These are phyloP conservation scores for Gossypium arboreum DNA, from an alignment of 345 rosid species.

Conservation along the genomic window DNA sequence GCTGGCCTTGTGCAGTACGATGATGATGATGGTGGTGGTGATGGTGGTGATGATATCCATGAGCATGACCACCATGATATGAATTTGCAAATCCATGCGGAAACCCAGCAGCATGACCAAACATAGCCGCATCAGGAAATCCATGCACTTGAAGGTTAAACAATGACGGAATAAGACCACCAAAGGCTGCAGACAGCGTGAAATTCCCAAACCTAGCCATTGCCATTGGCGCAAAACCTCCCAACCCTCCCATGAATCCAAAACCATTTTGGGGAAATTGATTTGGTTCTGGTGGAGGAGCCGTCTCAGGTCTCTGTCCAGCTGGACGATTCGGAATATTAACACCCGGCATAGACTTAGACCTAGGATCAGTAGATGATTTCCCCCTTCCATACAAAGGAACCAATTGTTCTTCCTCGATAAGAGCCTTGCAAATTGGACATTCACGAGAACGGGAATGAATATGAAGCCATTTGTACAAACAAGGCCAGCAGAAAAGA, in stretches of 20 bases:
- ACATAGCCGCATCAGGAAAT: constrained; percentile 71
- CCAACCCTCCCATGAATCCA: constrained; percentile 79
- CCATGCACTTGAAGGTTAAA: constrained; percentile 84
- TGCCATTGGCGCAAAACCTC: constrained; percentile 78
- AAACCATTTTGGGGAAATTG: constrained; percentile 66
- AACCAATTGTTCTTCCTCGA: constrained; percentile 85
- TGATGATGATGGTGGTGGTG: constrained; percentile 12
- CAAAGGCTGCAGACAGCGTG: constrained; percentile 74
- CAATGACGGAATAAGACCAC: constrained; percentile 78
- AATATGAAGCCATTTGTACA: constrained; percentile 85
- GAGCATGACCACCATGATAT: constrained; percentile 67
- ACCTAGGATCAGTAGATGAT: constrained; percentile 71
- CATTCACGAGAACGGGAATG: constrained; percentile 77
- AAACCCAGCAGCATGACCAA: constrained; percentile 64
- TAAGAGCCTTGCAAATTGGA: constrained; percentile 83
- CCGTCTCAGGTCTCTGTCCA: constrained; percentile 96
- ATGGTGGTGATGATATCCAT: constrained; percentile 37
- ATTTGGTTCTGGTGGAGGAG: constrained; percentile 76
- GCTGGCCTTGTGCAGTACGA: constrained; percentile 66
- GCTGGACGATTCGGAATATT: constrained; percentile 82
- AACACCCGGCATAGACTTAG: constrained; percentile 76
- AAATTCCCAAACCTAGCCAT: constrained; percentile 76
- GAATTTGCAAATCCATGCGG: constrained; percentile 68
- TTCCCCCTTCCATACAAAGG: constrained; percentile 96
- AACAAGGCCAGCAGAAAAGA: constrained; percentile 98